A percentile compares a stretch with the other conserved stretches of the same genome.
phyloP scores from a whole-genome alignment of 345 rosid genomes.

The Acer yangbiense region DNA sequence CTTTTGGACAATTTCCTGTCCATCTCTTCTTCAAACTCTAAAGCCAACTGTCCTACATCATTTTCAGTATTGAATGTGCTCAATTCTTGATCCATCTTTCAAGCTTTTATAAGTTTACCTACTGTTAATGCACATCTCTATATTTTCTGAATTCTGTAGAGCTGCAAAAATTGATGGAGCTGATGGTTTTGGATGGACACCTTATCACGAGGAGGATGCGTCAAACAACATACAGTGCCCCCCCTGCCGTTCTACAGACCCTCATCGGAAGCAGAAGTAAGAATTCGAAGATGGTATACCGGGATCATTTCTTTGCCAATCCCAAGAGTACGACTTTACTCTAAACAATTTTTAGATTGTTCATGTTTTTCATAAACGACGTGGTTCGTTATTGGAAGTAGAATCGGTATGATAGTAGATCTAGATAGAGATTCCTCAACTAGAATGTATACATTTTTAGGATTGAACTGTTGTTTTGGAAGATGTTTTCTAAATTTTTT shows the following conservation, averaged over 20 bases:
- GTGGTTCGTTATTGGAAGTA: neutral
- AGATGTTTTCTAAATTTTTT: neutral
- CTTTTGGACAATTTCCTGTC: too few species aligned
- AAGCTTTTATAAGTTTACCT: neutral
- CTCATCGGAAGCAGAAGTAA: constrained; percentile 45
- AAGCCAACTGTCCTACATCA: too few species aligned
- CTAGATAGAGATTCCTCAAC: neutral
- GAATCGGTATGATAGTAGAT: neutral
- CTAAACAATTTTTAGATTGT: constrained; percentile 18
- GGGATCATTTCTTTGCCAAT: constrained; percentile 75
- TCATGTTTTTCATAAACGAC: neutral
- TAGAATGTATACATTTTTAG: neutral
- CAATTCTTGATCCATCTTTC: neutral
- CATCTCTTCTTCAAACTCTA: too few species aligned
- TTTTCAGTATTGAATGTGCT: neutral
- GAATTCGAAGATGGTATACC: constrained; percentile 47
- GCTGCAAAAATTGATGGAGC: constrained; percentile 71
- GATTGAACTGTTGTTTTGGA: neutral
- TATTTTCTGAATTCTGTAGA: constrained; percentile 35
- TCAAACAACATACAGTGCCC: constrained; percentile 46
- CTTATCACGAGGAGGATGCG: constrained; percentile 61
- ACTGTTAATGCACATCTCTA: neutral
- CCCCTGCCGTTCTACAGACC: constrained; percentile 52
- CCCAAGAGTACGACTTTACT: constrained; percentile 57
- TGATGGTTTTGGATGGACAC: constrained; percentile 75